Conservation (phyloP, 441 rosid genomes). For the Pelargonium exstipulatum region DNA sequence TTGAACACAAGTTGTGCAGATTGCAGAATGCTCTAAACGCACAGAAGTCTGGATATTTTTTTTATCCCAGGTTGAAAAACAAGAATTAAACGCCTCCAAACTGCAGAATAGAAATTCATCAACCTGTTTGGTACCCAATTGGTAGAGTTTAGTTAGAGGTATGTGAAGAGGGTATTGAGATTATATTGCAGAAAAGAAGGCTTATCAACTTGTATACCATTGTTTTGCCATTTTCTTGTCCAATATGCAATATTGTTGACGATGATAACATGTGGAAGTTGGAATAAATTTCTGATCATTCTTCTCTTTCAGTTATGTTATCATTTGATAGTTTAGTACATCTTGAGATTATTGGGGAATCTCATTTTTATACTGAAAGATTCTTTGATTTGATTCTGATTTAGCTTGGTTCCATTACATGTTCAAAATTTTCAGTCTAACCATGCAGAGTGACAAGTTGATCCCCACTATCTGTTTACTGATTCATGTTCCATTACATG, state of each 20-base stretch:
- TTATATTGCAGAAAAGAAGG: conserved; percentile 7
- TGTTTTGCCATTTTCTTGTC: conserved; percentile 11
- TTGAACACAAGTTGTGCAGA: conserved; percentile 11
- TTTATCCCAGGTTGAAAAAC: conserved; percentile 6
- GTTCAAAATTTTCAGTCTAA: conserved; percentile 1
- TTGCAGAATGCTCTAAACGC: conserved; percentile 1
- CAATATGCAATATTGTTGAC: conserved; percentile 6
- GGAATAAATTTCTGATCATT: conserved; percentile 9
- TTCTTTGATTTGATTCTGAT: conserved; percentile 1
- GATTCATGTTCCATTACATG: too few relatives aligned
- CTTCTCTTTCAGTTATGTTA: background rate
- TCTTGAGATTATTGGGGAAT: conserved; percentile 8
- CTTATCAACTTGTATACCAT: conserved; percentile 20
- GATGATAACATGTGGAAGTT: conserved; percentile 14
- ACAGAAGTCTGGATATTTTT: background rate
- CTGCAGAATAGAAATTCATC: conserved; percentile 14
- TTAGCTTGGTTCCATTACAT: background rate
- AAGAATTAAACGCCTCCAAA: conserved; percentile 14
- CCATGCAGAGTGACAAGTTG: background rate
- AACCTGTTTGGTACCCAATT: conserved; percentile 8
- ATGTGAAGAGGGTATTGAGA: conserved; percentile 24
- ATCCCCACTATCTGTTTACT: background rate
- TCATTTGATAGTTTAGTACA: conserved; percentile 3
- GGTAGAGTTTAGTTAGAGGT: conserved; percentile 20
- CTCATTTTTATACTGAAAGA: background rate